Base-by-base conservation (phyloP, 805 yeast species). In the Saccharomyces mikatae region DNA sequence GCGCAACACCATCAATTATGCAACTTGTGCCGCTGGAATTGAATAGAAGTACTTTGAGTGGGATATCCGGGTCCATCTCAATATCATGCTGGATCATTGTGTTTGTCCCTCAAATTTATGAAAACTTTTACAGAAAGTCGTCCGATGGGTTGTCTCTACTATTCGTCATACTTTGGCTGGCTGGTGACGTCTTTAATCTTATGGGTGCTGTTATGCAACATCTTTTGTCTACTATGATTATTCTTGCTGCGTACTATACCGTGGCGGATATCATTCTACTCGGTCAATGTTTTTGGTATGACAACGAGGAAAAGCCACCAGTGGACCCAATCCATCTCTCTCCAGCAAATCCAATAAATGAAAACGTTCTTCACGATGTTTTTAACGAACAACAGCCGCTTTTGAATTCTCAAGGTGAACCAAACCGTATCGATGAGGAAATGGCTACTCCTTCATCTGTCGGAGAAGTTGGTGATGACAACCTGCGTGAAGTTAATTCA, bases 61-160 rank as follows among this genome's bases (percentile, higher is more conserved):
- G 92, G 6, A 85, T 87, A 54, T 47, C 67, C 9, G 75, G 87
- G 28, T 89, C 96, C 11, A 89, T 94, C 36, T 92, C 98, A 21
- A 81, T 92, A 49, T 96, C 97, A 14, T 94, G 97, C 69, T 92
- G 99, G 99, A 86, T 94, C 56, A 91, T 94, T 50, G 99, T 92
- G 17, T 92, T 94, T 76, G 95, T 96, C 41, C 98, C 98, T 10
- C 98, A 92, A 68, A 86, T 94, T 48, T 91, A 89, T 70, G 97
- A 94, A 67, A 92, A 91, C 68, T 90, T 88, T 65, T 77, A 79
- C 57, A 75, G 98, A 65, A 84, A 88, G 69, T 83, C 90, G 36
- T 83, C 96, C 6, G 97, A 94, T 53, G 97, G 98, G 5, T 77
- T 94, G 21, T 90, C 97, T 6, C 71, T 91, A 44, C 75, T 87